Conservation (phyloP, 768 basidiomycete genomes). For the Nidularia pulvinata region DNA sequence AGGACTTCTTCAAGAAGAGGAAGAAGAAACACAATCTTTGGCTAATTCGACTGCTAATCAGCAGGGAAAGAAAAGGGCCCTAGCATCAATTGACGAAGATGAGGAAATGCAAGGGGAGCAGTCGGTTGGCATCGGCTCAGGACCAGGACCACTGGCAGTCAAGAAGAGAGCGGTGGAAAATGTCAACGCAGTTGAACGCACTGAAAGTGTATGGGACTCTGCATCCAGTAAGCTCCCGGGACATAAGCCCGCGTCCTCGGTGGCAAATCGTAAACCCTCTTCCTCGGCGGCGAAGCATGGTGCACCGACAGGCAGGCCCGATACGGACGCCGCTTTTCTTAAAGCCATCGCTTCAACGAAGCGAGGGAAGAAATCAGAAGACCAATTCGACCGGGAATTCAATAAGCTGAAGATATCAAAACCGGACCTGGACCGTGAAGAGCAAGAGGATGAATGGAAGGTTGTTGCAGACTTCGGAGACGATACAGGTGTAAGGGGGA, state of each 20-base stretch:
- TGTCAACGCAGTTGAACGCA: conserved; percentile 26
- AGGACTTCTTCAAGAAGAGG: conserved; percentile 50
- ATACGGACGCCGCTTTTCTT: conserved; percentile 69
- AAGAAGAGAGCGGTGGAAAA: conserved; percentile 46
- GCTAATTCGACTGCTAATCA: neutral
- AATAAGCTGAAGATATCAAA: conserved; percentile 74
- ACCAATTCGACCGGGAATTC: conserved; percentile 78
- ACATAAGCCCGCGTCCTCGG: neutral
- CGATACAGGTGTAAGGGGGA: conserved; percentile 60
- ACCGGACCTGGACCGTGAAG: conserved; percentile 49
- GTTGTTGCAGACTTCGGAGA: conserved; percentile 68
- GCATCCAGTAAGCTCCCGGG: neutral
- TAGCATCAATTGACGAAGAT: conserved; percentile 33
- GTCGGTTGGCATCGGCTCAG: conserved; percentile 3
- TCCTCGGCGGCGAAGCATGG: conserved; percentile 13
- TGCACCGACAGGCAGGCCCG: conserved; percentile 46
- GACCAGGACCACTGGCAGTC: conserved; percentile 10
- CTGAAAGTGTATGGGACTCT: neutral
- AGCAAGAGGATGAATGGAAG: conserved; percentile 54
- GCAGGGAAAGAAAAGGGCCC: conserved; percentile 25
- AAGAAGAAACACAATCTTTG: conserved; percentile 37
- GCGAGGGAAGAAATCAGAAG: conserved; percentile 64
- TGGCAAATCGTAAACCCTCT: neutral
- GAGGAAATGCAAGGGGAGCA: conserved; percentile 15
- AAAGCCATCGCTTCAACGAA: conserved; percentile 76